A percentile compares a stretch with the other conserved stretches of the same genome.
Evolutionary conservation across 1,284 basidiomycete species (phyloP).

Genomic region (Trichosporon sp.): DNA sequence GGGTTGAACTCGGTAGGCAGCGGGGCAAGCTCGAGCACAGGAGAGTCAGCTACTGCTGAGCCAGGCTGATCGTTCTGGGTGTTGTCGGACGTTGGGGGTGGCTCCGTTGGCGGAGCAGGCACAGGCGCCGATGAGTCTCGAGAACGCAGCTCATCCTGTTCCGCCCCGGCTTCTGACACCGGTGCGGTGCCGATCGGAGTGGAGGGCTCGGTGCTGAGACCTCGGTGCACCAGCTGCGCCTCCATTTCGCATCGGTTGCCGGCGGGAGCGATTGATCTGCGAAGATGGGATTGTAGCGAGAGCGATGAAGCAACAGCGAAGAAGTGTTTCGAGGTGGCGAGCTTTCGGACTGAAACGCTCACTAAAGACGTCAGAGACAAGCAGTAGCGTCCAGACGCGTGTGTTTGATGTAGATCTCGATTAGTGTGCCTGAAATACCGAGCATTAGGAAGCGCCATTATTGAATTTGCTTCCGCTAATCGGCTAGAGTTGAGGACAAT

Average conservation of each 20-base stretch:
- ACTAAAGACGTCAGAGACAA: background rate
- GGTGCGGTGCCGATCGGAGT: background rate
- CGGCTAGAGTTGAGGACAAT: background rate
- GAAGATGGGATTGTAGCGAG: background rate
- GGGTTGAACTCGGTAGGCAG: constrained; percentile 13
- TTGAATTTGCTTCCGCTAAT: background rate
- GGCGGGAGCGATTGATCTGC: background rate
- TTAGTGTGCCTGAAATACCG: background rate
- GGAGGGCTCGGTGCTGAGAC: background rate
- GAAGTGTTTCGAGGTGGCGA: background rate
- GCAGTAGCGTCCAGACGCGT: background rate
- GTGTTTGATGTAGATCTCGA: background rate
- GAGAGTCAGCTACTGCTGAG: background rate
- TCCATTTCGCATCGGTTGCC: background rate
- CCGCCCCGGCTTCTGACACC: background rate
- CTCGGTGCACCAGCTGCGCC: background rate
- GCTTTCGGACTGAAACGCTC: background rate
- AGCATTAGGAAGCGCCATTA: background rate
- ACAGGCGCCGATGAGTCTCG: background rate
- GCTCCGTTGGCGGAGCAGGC: background rate
- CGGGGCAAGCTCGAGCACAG: constrained; percentile 8
- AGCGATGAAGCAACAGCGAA: background rate
- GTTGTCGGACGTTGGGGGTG: background rate
- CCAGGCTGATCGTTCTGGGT: background rate
- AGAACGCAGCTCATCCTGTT: background rate